Evolutionary conservation across 225 moss, liverwort and hornwort species (phyloP), one percentile per base, ranked within the genome.

Genomic region (Asterella californica): DNA sequence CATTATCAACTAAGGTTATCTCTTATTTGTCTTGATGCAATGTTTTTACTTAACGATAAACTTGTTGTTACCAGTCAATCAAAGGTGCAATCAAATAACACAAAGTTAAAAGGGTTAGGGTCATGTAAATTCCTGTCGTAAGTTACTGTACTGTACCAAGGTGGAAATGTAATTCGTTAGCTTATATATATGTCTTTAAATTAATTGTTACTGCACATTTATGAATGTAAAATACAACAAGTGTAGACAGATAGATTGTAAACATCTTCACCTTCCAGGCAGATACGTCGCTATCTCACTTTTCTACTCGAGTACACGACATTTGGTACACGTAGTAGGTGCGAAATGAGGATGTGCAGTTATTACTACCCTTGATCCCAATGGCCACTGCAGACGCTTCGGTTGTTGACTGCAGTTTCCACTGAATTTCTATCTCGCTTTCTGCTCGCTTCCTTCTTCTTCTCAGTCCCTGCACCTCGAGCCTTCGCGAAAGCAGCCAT

Each of bases 301-400:
- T 52, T 61, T 61, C 61, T 61, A 61, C 10, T 6, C 5, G n/a
- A 61, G 61, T 61, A 61, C n/a, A 61, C 61, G 25, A 61, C 61
- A 61, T 61, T 61, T 61, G 61, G 61, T 61, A n/a, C n/a, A n/a
- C n/a, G 61, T 61, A 61, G 61, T 61, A 25, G 61, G 61, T 61
- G 61, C 0, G n/a, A 52, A 61, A 61, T 61, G 61, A 61, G 61
- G n/a, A 61, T 25, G 25, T 61, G 61, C n/a, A 25, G 61, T 25
- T 61, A 61, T 27, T n/a, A 61, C 61, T 25, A 27, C 61, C 59
- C n/a, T 61, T 11, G 10, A 27, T 61, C 5, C n/a, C 5, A 61
- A 27, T 27, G 61, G 61, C 22, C 61, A 61, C 61, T 25, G 61
- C 27, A 61, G 61, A 61, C n/a, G 61, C n/a, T 61, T 25, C n/a